A percentile compares a stretch with the other conserved stretches of the same genome.
phyloP scores from a whole-genome alignment of 352 stramenopile species.

The Phytophthora cryptogea region DNA sequence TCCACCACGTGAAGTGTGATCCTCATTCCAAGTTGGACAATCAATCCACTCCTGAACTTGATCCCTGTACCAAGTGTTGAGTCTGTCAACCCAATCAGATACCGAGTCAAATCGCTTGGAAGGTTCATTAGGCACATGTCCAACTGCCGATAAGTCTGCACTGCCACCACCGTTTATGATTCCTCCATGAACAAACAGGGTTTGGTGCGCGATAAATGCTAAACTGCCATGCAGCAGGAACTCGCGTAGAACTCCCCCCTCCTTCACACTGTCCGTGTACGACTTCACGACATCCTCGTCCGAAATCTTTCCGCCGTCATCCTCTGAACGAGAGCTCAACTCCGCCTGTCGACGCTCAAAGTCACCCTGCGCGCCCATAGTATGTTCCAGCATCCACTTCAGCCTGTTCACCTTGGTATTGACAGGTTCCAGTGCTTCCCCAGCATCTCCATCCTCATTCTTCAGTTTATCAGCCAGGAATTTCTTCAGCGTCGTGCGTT shows the following conservation, averaged over 20 bases:
- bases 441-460: not conserved
- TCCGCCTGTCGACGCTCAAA: constrained; percentile 89
- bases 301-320: constrained; percentile 27
- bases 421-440: constrained; percentile 27
- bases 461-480: constrained; percentile 46
- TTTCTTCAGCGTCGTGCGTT: constrained; percentile 53
- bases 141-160: constrained; percentile 55
- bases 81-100: constrained; percentile 61
- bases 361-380: constrained; percentile 89
- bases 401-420: constrained; percentile 88
- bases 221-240: constrained; percentile 86
- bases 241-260: constrained; percentile 79
- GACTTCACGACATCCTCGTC: constrained; percentile 86
- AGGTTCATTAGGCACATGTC: constrained; percentile 66
- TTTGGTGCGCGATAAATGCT: constrained; percentile 80
- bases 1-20: constrained; percentile 59
- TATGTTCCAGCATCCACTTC: constrained; percentile 91
- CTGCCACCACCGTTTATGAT: constrained; percentile 61
- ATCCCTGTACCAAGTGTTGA: constrained; percentile 85
- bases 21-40: constrained; percentile 73
- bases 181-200: constrained; percentile 94
- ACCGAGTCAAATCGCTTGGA: constrained; percentile 36
- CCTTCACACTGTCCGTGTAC: constrained; percentile 72
- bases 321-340: constrained; percentile 40
- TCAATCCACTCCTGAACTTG: constrained; percentile 82